Evolutionary conservation across 257 asterid species (phyloP).

Genomic region (Oldenlandia corymbosa): DNA sequence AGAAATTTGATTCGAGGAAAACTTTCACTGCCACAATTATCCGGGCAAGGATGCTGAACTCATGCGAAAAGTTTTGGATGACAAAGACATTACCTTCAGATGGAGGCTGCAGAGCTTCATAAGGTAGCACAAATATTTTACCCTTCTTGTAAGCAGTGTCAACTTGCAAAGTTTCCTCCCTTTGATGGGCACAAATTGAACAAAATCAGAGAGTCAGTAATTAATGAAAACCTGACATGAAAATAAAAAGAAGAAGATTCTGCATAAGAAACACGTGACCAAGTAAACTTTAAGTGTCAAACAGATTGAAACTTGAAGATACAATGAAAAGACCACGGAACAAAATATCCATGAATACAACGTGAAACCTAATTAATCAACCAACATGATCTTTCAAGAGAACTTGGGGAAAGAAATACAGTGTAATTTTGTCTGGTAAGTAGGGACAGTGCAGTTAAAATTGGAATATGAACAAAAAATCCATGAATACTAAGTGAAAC

Average conservation of each 20-base stretch:
- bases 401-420: background rate
- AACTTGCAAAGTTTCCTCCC: constrained; percentile 43
- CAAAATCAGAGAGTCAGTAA: constrained; percentile 14
- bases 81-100: constrained; percentile 53
- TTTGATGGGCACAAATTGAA: constrained; percentile 33
- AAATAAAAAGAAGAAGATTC: background rate
- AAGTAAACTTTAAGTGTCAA: background rate
- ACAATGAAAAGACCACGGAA: background rate
- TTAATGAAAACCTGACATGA: background rate
- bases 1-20: background rate
- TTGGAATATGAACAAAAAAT: background rate
- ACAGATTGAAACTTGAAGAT: background rate
- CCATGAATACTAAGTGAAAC: background rate
- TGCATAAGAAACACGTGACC: background rate
- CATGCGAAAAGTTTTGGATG: constrained; percentile 9
- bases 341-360: background rate
- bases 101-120: constrained; percentile 51
- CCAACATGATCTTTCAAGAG: background rate
- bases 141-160: constrained; percentile 32
- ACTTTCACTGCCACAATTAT: background rate
- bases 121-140: constrained; percentile 47
- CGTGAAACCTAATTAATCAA: background rate
- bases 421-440: background rate
- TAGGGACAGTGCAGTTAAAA: background rate
- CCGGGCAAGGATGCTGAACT: constrained; percentile 1